Evolutionary conservation across 306 rosid genomes (phyloP).

Genomic region (Trichosanthes truncata): DNA sequence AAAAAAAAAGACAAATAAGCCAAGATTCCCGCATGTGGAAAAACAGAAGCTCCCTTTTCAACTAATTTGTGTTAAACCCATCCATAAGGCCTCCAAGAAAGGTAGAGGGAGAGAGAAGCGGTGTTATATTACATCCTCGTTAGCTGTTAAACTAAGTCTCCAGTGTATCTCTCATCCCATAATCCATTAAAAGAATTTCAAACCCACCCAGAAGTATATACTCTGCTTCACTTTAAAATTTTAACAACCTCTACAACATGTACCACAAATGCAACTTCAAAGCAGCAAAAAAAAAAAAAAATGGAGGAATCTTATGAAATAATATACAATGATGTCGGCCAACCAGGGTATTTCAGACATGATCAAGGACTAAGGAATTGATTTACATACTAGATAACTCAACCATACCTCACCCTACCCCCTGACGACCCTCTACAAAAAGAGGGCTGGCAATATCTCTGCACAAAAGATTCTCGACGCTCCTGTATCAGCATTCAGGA

Average conservation of each 20-base stretch:
- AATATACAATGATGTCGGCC: not conserved
- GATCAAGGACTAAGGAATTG: not conserved
- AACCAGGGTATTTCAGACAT: not conserved
- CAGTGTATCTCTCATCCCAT: not conserved
- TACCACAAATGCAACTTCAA: not conserved
- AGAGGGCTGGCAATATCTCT: not conserved
- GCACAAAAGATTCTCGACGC: not conserved
- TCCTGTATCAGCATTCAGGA: slow-evolving; percentile 54
- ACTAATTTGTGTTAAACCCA: not conserved
- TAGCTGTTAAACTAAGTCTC: not conserved
- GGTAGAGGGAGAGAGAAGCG: not conserved
- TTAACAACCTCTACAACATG: not conserved
- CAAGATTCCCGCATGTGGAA: too few relatives aligned
- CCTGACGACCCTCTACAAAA: not conserved
- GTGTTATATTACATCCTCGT: not conserved
- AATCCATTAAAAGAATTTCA: not conserved
- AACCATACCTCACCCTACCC: not conserved
- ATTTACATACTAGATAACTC: not conserved
- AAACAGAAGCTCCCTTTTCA: not conserved
- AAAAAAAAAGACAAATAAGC: not conserved
- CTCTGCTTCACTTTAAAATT: not conserved
- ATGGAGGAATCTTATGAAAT: not conserved
- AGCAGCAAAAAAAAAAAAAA: not conserved
- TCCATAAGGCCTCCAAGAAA: not conserved
- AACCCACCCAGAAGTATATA: not conserved